These are phyloP conservation scores for Phaeosphaeriaceae sp. DNA, from an alignment of 2,329 filamentous ascomycete species.

Conservation along the genomic window DNA sequence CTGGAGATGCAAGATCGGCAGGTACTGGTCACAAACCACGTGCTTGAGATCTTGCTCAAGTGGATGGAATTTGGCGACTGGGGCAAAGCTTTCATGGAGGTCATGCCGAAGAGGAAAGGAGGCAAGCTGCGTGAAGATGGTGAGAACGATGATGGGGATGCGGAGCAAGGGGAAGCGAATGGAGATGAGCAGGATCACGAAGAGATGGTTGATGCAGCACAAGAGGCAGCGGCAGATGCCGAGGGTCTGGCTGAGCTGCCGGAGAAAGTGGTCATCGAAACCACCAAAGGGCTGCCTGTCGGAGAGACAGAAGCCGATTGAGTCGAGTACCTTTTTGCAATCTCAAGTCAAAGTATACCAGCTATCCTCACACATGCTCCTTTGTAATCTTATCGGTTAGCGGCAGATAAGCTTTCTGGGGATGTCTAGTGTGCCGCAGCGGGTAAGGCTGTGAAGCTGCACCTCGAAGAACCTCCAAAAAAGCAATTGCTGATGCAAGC, in stretches of 20 bases:
- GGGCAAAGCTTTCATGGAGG: constrained; percentile 85
- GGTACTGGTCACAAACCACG: constrained; percentile 93
- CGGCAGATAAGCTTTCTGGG: constrained; percentile 40
- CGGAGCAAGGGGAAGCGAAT: constrained; percentile 20
- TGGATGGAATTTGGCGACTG: constrained; percentile 93
- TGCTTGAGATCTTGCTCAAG: constrained; percentile 93
- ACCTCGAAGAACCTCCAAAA: constrained; percentile 15
- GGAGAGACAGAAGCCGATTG: constrained; percentile 11
- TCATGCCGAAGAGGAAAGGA: constrained; percentile 91
- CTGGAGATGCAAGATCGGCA: constrained; percentile 88
- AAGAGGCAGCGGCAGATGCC: constrained; percentile 15
- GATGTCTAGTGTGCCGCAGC: constrained; percentile 28
- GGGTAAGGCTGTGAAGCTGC: constrained; percentile 14
- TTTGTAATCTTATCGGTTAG: constrained; percentile 19
- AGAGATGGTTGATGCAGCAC: constrained; percentile 18
- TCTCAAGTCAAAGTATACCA: background rate
- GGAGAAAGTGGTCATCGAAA: constrained; percentile 8
- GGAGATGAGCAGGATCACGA: constrained; percentile 13
- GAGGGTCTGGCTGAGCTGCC: background rate
- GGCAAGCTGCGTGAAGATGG: constrained; percentile 66
- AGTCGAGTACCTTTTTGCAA: background rate
- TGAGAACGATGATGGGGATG: constrained; percentile 22
- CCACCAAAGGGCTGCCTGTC: constrained; percentile 7
- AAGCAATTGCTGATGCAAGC: constrained; percentile 17
- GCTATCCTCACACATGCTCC: background rate